Conservation (phyloP, 805 yeast species). For the Ogataea trehalophila region DNA sequence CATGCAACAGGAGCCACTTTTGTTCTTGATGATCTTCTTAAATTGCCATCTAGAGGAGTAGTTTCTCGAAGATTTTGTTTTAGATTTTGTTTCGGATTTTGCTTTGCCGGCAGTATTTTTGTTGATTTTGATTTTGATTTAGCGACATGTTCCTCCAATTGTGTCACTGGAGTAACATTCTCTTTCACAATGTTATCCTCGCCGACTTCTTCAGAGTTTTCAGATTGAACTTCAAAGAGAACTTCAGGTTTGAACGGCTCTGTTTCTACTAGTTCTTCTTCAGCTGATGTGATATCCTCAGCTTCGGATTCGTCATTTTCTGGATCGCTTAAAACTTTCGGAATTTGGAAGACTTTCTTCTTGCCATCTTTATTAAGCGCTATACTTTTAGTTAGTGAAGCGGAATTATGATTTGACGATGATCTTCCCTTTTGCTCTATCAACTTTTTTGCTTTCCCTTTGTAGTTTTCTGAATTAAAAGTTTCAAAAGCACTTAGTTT, state of each 20-base stretch:
- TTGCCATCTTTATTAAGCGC: slow-evolving; percentile 21
- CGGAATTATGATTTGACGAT: slow-evolving; percentile 4
- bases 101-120: slow-evolving; percentile 1
- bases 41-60: slow-evolving; percentile 23
- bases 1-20: slow-evolving; percentile 69
- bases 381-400: slow-evolving; percentile 25
- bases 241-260: too few species aligned
- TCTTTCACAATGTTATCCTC: slow-evolving; percentile 4
- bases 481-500: slow-evolving; percentile 11
- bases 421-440: slow-evolving; percentile 2
- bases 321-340: slow-evolving; percentile 7
- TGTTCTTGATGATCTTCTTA: slow-evolving; percentile 62
- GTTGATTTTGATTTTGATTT: background rate
- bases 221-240: too few species aligned
- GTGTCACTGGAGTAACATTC: slow-evolving; percentile 4
- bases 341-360: slow-evolving; percentile 9
- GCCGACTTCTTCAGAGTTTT: slow-evolving; percentile 7
- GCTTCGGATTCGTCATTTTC: slow-evolving; percentile 7
- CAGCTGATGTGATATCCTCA: background rate
- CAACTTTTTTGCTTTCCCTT: background rate
- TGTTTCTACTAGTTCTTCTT: too few species aligned
- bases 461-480: slow-evolving; percentile 5
- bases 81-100: slow-evolving; percentile 4
- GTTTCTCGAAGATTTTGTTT: background rate
- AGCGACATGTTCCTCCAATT: background rate